Base-by-base conservation (phyloP, 805 yeast species). In the Candida nemodendra region DNA sequence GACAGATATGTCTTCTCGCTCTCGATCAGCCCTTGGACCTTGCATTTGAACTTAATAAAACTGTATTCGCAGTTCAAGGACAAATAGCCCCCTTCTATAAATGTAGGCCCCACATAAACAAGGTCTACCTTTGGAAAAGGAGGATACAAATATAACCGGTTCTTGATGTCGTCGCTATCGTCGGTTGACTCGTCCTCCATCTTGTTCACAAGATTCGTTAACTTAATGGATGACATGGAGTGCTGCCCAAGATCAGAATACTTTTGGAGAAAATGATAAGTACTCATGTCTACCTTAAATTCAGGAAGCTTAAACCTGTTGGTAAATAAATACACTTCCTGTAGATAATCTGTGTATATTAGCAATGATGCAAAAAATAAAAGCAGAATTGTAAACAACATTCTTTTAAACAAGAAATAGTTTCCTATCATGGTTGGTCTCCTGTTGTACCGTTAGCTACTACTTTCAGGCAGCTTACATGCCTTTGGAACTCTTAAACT, bases 81-180 rank as follows among this genome's bases (percentile, higher is more conserved):
- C 5, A 56, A n/a, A 3, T 43, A 28, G 0, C 63, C 63, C 36
- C 54, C 48, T 30, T 58, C 63, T 15, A 53, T 44, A 34, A 58
- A 58, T 1, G 58, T 52, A 0, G 63, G 63, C 1, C 58, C 61
- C 9, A 54, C 47, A 22, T 47, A 44, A 5, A 46, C 37, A 14
- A 58, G 37, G 22, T 57, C 59, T 3, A 51, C 30, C 5, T 48
- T 39, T 2, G 62, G 60, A 30, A 53, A 51, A 3, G 59, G 61
- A 0, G 59, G 59, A 27, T 48, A 45, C 11, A 55, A 36, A 18
- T 45, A 42, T 6, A 49, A 31, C n/a, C 42, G 42, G n/a, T 31
- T 21, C 5, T 25, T 36, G 5, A 18, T 27, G 13, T 23, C 32
- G 18, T 30, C 15, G 9, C 32, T 36, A 4, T 38, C 33, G n/a